These are phyloP conservation scores for Citrullus mucosospermus DNA, from an alignment of 306 rosid genomes.

Conservation along the genomic window DNA sequence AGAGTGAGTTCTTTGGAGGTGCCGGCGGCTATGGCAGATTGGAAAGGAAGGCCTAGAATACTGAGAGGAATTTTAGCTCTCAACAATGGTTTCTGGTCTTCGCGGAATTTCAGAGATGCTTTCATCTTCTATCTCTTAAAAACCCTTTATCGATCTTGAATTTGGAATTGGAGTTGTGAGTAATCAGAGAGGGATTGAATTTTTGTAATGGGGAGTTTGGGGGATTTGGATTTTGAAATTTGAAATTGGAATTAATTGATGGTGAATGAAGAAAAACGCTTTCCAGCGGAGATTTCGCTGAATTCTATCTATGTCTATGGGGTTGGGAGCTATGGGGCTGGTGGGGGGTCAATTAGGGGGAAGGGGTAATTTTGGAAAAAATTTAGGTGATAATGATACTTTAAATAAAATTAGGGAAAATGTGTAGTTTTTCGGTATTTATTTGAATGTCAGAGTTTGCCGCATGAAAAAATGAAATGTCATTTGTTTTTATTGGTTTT, in stretches of 20 bases:
- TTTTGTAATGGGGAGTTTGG: neutral
- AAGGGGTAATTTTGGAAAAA: no score
- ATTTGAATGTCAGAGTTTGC: no score
- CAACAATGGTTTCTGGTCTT: slow-evolving; percentile 58
- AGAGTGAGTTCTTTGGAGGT: slow-evolving; percentile 73
- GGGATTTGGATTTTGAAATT: neutral
- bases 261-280: neutral
- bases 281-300: neutral
- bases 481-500: no score
- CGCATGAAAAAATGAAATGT: no score
- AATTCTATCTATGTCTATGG: neutral
- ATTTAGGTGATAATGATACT: no score
- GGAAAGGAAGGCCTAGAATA: slow-evolving; percentile 66
- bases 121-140: slow-evolving; percentile 28
- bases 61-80: slow-evolving; percentile 68
- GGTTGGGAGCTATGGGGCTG: neutral
- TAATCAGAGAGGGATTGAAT: neutral
- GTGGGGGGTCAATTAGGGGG: no score
- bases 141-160: neutral
- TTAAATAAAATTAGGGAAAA: no score
- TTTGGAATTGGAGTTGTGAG: neutral
- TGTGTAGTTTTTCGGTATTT: no score
- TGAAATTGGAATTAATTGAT: neutral
- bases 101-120: slow-evolving; percentile 81
- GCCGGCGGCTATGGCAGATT: slow-evolving; percentile 74